Evolutionary conservation across 2,329 filamentous ascomycete genomes (phyloP).

Genomic region (Colletotrichum cereale): DNA sequence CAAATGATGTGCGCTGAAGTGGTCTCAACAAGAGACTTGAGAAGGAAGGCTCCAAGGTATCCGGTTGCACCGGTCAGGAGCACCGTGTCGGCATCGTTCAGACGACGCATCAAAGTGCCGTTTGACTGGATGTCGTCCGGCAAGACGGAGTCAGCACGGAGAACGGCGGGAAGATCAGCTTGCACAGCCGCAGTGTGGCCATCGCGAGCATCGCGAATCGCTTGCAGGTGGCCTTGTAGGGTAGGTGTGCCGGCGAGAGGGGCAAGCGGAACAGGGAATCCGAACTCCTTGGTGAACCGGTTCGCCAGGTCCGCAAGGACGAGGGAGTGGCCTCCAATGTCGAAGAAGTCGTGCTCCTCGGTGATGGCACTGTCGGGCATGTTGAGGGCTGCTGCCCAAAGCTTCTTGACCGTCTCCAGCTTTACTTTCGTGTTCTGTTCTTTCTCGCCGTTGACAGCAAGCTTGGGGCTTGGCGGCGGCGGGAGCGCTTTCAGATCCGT

Average conservation of each 20-base stretch:
- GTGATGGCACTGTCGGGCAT: conserved; percentile 73
- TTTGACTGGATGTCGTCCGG: conserved; percentile 76
- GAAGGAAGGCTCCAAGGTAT: conserved; percentile 80
- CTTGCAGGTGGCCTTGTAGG: conserved; percentile 78
- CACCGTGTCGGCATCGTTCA: conserved; percentile 76
- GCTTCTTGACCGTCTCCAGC: conserved; percentile 74
- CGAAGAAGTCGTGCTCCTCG: conserved; percentile 82
- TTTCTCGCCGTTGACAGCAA: conserved; percentile 55
- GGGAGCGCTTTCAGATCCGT: conserved; percentile 80
- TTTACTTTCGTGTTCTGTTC: conserved; percentile 72
- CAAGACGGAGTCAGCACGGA: conserved; percentile 75
- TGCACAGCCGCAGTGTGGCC: conserved; percentile 81
- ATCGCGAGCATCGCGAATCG: conserved; percentile 77
- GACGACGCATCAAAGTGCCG: conserved; percentile 64
- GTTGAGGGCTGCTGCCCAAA: conserved; percentile 79
- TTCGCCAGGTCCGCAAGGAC: conserved; percentile 83
- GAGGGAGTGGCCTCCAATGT: conserved; percentile 83
- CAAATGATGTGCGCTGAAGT: conserved; percentile 79
- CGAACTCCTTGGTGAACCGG: conserved; percentile 76
- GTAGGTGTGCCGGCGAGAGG: conserved; percentile 80
- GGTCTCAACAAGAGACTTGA: conserved; percentile 75
- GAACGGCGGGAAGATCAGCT: conserved; percentile 77
- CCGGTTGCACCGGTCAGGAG: conserved; percentile 82
- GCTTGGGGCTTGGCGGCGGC: conserved; percentile 68
- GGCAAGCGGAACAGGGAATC: conserved; percentile 78